Conservation (phyloP, 257 asterid species). For the Fraxinus anomala region DNA sequence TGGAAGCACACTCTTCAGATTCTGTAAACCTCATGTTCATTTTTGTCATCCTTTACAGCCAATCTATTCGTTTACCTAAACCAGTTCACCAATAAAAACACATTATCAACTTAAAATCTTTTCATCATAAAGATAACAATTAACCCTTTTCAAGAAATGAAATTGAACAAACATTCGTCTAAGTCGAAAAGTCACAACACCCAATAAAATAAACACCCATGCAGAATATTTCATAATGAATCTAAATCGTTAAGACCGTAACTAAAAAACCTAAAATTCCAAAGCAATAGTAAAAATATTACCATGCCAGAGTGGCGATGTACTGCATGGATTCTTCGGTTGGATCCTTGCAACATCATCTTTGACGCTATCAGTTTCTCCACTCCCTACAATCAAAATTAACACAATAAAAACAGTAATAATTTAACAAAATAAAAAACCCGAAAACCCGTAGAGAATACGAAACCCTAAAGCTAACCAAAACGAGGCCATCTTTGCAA, state of each 20-base stretch:
- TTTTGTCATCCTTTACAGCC: too few relatives aligned
- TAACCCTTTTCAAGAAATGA: too few relatives aligned
- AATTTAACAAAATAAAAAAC: too few relatives aligned
- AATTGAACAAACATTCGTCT: too few relatives aligned
- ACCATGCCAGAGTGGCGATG: slow-evolving; percentile 95
- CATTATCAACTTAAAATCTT: too few relatives aligned
- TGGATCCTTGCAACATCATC: slow-evolving; percentile 90
- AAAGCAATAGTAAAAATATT: not conserved
- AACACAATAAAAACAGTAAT: not conserved
- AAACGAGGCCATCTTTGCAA: not conserved
- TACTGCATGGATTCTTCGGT: slow-evolving; percentile 82
- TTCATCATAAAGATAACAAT: too few relatives aligned
- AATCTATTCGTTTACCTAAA: too few relatives aligned
- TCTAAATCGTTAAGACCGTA: not conserved
- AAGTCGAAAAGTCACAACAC: too few relatives aligned
- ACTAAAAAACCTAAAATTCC: not conserved
- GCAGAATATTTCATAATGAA: too few relatives aligned
- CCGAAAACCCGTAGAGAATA: not conserved
- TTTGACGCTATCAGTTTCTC: slow-evolving; percentile 88
- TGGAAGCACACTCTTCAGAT: too few relatives aligned
- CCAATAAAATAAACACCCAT: not conserved
- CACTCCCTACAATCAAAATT: slow-evolving; percentile 58
- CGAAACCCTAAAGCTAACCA: slow-evolving; percentile 22
- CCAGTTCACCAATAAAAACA: too few relatives aligned
- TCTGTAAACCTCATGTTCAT: too few relatives aligned